phyloP scores from a whole-genome alignment of 1,284 basidiomycete species.

The Trichosporon sp. region DNA sequence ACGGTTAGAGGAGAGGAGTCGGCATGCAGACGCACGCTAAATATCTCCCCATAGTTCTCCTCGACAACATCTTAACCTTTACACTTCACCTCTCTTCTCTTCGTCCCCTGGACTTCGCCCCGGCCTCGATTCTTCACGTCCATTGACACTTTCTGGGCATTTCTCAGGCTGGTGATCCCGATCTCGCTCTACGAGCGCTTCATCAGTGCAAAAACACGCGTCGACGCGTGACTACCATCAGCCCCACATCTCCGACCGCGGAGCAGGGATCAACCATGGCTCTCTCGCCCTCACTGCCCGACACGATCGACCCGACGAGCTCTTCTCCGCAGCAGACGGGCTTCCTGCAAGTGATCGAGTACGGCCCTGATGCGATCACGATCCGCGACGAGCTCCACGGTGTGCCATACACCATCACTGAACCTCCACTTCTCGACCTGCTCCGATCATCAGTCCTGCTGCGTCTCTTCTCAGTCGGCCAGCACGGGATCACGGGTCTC shows the following conservation, averaged over 20 bases:
- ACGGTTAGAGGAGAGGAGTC: no score
- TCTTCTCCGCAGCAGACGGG: not conserved
- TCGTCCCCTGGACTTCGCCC: no score
- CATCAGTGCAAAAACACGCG: not conserved
- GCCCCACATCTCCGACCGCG: not conserved
- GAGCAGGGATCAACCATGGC: not conserved
- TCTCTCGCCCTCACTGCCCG: not conserved
- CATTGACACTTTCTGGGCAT: no score
- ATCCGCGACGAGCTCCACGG: constrained; percentile 12
- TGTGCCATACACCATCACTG: not conserved
- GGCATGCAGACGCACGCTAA: not conserved
- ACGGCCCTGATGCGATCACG: not conserved
- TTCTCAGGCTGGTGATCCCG: no score
- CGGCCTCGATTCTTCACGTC: no score
- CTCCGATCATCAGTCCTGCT: constrained; percentile 1
- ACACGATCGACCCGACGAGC: not conserved
- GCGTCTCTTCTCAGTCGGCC: constrained; percentile 10
- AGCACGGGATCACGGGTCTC: constrained; percentile 18
- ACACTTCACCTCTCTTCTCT: no score
- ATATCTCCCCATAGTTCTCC: not conserved
- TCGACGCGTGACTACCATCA: not conserved
- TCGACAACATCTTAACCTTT: no score
- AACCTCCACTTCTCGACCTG: constrained; percentile 9
- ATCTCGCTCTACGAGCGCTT: no score
- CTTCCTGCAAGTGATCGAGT: not conserved